phyloP scores from a whole-genome alignment of 345 rosid species.

The Camelina sativa region DNA sequence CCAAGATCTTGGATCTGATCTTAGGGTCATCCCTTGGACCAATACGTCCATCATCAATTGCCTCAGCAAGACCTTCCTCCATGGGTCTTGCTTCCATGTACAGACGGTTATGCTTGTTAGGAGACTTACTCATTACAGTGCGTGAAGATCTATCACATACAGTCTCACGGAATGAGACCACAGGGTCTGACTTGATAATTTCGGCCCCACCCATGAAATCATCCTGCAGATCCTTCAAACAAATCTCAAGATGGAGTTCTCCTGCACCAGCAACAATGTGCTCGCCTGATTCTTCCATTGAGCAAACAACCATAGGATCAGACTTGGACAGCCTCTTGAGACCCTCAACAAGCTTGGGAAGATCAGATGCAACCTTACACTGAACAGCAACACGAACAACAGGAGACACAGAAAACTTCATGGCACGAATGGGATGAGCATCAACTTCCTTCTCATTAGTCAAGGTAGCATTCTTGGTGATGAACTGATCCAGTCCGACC shows the following conservation, averaged over 20 bases:
- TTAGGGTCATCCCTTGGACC: constrained; percentile 91
- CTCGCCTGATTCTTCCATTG: constrained; percentile 82
- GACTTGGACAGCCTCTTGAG: constrained; percentile 84
- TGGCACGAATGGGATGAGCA: constrained; percentile 89
- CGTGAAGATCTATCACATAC: constrained; percentile 39
- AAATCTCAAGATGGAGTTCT: constrained; percentile 78
- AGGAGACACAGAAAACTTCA: constrained; percentile 90
- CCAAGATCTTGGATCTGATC: constrained; percentile 66
- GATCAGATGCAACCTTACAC: constrained; percentile 87
- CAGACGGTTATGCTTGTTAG: constrained; percentile 72
- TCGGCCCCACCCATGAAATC: constrained; percentile 93
- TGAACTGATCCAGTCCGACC: constrained; percentile 83
- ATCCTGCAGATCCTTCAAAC: constrained; percentile 77
- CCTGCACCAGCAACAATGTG: constrained; percentile 92
- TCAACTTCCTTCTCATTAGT: constrained; percentile 84
- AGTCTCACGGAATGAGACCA: constrained; percentile 76
- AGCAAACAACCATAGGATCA: constrained; percentile 86
- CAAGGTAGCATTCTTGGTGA: constrained; percentile 80
- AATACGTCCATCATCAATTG: constrained; percentile 79
- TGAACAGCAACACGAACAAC: constrained; percentile 90
- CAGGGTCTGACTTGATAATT: constrained; percentile 73
- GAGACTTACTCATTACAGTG: constrained; percentile 45
- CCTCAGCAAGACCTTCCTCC: constrained; percentile 87
- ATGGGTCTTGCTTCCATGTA: constrained; percentile 87
- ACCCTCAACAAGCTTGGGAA: constrained; percentile 90